phyloP scores from a whole-genome alignment of 2,329 filamentous ascomycete species.

The Colletotrichum chlorophyti region DNA sequence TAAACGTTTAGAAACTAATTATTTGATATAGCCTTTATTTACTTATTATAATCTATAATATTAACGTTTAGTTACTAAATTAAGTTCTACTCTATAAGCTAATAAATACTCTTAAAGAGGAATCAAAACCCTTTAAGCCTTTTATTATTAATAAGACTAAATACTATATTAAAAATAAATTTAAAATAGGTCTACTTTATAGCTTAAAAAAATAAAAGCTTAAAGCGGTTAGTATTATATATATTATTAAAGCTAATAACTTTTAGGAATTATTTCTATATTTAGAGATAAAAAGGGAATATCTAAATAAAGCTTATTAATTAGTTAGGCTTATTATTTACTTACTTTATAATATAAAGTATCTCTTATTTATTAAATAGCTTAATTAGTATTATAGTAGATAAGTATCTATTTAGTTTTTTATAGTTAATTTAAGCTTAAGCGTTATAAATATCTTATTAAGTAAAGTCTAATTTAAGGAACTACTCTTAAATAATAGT shows the following conservation, averaged over 20 bases:
- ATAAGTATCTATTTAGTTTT: constrained; percentile 21
- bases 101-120: background rate
- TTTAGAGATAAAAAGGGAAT: too few relatives aligned
- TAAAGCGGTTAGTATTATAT: constrained; percentile 29
- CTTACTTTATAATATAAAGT: constrained; percentile 30
- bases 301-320: constrained; percentile 29
- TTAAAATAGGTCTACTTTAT: constrained; percentile 1
- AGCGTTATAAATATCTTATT: constrained; percentile 30
- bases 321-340: constrained; percentile 17
- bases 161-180: background rate
- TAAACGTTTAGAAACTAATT: constrained; percentile 2
- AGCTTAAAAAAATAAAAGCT: constrained; percentile 14
- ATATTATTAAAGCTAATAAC: constrained; percentile 29
- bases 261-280: too few relatives aligned
- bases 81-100: background rate
- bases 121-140: background rate
- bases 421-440: constrained; percentile 21
- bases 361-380: constrained; percentile 28
- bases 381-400: constrained; percentile 29
- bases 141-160: constrained; percentile 10
- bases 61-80: background rate
- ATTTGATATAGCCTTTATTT: background rate
- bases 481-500: constrained; percentile 19
- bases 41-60: constrained; percentile 4
- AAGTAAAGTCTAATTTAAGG: constrained; percentile 12